Conservation (phyloP, 192 early-diverging fungal species). For the Entophlyctis helioformis region DNA sequence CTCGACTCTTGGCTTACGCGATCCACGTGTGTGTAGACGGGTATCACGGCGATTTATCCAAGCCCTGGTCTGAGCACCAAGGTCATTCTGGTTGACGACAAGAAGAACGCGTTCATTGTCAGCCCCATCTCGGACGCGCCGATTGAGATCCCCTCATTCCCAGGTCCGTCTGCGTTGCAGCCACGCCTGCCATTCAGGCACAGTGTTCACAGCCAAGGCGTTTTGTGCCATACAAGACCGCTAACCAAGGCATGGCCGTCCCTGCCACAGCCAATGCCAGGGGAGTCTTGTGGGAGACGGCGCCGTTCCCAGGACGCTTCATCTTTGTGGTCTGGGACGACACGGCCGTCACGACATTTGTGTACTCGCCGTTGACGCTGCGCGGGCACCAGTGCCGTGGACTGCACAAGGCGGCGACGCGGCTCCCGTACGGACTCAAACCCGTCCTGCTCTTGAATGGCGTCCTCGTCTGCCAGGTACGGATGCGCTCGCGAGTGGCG, state of each 20-base stretch:
- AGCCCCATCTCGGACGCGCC: conserved; percentile 22
- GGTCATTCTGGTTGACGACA: conserved; percentile 26
- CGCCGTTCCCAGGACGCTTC: conserved; percentile 2
- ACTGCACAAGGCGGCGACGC: conserved; percentile 26
- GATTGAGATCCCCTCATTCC: conserved; percentile 11
- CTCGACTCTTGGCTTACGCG: too few species aligned
- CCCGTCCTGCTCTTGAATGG: conserved; percentile 25
- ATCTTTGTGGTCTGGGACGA: conserved; percentile 36
- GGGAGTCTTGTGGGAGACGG: conserved; percentile 34
- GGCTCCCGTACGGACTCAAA: conserved; percentile 33
- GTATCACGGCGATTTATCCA: conserved; percentile 18
- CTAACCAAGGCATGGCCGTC: too few species aligned
- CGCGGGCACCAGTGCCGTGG: conserved; percentile 23
- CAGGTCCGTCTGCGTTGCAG: not conserved
- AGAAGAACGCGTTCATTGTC: conserved; percentile 21
- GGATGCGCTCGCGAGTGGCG: too few species aligned
- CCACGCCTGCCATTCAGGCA: not conserved
- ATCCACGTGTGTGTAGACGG: conserved; percentile 16
- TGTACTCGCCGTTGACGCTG: conserved; percentile 22
- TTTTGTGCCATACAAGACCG: too few species aligned
- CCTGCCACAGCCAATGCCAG: conserved; percentile 13
- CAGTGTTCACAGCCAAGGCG: too few species aligned
- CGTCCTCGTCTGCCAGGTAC: conserved; percentile 32
- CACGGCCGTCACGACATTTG: conserved; percentile 27
- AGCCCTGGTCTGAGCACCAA: conserved; percentile 23